These are phyloP conservation scores for Oldenlandia corymbosa DNA, from an alignment of 257 asterid genomes.

Conservation along the genomic window DNA sequence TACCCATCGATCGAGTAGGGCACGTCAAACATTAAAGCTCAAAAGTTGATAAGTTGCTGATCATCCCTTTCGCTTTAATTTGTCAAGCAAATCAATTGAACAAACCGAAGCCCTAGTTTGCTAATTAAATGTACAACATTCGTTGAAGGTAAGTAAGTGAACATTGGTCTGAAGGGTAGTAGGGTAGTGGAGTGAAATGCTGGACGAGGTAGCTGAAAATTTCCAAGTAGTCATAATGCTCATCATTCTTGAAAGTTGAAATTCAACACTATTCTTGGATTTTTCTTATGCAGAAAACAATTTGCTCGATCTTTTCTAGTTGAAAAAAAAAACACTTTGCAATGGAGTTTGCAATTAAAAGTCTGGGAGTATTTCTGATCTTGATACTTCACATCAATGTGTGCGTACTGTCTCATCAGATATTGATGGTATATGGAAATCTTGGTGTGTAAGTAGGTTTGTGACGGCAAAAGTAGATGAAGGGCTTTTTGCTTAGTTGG, in stretches of 20 bases:
- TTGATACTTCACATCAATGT: neutral
- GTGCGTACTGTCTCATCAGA: conserved; percentile 3
- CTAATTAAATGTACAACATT: no score
- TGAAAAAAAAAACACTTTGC: no score
- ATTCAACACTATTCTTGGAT: no score
- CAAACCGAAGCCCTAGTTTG: neutral
- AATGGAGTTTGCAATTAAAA: no score
- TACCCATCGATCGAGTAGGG: neutral
- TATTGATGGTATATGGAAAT: conserved; percentile 13
- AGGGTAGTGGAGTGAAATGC: conserved; percentile 3
- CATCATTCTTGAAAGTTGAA: neutral
- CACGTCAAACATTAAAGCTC: neutral
- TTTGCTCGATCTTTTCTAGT: no score
- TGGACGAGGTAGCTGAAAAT: neutral
- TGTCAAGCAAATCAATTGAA: neutral
- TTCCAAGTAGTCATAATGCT: no score
- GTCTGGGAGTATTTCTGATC: conserved; percentile 2
- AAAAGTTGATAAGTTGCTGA: no score
- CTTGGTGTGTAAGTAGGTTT: conserved; percentile 29
- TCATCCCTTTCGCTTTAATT: neutral
- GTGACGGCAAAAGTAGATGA: conserved; percentile 27
- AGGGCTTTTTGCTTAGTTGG: conserved; percentile 4
- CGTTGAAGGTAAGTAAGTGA: conserved; percentile 5
- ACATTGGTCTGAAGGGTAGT: neutral
- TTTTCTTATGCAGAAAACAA: no score